Evolutionary conservation across 1,284 basidiomycete genomes (phyloP), one percentile per base, ranked within the genome.

Genomic region (Fereydounia khargensis): DNA sequence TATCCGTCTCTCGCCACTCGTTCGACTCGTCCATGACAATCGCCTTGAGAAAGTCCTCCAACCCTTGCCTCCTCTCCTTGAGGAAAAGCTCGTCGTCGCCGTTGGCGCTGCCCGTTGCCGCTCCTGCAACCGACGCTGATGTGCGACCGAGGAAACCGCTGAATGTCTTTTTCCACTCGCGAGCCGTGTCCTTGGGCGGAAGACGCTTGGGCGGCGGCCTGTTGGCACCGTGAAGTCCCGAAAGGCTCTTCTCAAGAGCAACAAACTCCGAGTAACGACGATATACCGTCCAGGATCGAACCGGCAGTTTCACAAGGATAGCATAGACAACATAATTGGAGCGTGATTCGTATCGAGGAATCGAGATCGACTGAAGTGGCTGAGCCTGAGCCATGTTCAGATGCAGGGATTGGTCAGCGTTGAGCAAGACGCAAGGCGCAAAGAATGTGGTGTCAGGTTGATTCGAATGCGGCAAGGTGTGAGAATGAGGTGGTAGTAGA

Each of bases 241-340:
- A 82, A 60, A 96, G 83, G 68, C 90, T 87, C 27, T 82, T 82
- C 77, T 95, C 82, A 18, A 97, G 84, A 56, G 89, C 85, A 63
- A 83, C 83, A 78, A 97, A 96, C 76, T 95, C 91, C 32, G 89
- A 92, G 79, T 95, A 96, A 43, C 92, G 87, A 49, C 87, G 82
- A 82, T 87, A 88, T 79, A 95, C 88, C 34, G 86, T 84, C 91
- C 91, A 96, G 73, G 88, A 86, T 55, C 87, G 85, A 18, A 90
- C 86, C 50, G 88, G 84, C 16, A 71, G 55, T 20, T 49, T 39
- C 54, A 92, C 83, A 53, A 86, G 82, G 68, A 92, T 86, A 50
- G 81, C 82, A 78, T 87, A 92, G 62, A 87, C 88, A 50, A 81
- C 81, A 73, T 91, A 88, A n/a, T 83, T 77, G 22, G 48, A 39